These are phyloP conservation scores for Paramecium biaurelia DNA, from an alignment of 73 alveolate species.

Conservation along the genomic window DNA sequence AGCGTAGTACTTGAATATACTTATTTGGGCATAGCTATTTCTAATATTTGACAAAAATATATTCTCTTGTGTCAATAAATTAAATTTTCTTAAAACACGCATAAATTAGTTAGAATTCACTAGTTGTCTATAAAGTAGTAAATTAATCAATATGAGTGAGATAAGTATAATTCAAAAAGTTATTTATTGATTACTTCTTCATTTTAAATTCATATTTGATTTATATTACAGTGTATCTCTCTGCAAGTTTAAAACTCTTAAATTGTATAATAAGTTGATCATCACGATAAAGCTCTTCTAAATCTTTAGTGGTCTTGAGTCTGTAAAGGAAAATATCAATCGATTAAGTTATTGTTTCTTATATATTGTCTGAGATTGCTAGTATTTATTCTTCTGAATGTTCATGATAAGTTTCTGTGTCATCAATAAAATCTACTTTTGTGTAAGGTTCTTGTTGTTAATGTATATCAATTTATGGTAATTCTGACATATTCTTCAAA, in stretches of 20 bases:
- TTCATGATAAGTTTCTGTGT: neutral
- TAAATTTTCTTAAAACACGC: neutral
- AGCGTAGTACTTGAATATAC: neutral
- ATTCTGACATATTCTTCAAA: neutral
- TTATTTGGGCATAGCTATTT: neutral
- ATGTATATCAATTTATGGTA: neutral
- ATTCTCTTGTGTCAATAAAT: neutral
- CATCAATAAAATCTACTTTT: neutral
- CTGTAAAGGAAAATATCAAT: constrained; percentile 6
- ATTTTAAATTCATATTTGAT: neutral
- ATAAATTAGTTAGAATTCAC: neutral
- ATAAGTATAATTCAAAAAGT: neutral
- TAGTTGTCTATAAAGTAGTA: neutral
- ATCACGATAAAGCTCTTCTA: neutral
- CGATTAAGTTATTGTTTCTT: neutral
- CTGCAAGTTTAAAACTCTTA: neutral
- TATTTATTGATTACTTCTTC: neutral
- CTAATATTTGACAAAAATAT: neutral
- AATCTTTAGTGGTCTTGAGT: neutral
- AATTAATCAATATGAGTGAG: neutral
- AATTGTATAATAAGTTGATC: neutral
- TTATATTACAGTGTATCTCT: neutral
- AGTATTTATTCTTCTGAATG: neutral
- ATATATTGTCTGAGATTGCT: neutral
- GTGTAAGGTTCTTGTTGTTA: neutral